A percentile compares a stretch with the other conserved stretches of the same genome.
These are phyloP conservation scores for Alternaria sp. DNA, from an alignment of 2,329 filamentous ascomycete genomes.

Conservation along the genomic window DNA sequence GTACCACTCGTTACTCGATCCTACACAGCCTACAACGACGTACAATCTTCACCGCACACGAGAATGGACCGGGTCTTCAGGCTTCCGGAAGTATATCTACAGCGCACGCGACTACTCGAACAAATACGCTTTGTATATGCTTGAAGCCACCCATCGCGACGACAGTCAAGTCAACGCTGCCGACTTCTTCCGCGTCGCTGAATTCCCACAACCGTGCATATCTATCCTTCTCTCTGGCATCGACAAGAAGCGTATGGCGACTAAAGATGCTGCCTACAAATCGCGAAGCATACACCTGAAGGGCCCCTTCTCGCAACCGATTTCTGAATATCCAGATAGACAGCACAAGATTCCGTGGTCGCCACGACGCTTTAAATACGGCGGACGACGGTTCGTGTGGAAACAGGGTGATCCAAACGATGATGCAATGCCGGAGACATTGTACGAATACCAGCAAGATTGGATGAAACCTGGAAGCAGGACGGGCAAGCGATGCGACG, in stretches of 20 bases:
- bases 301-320: constrained; percentile 44
- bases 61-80: constrained; percentile 47
- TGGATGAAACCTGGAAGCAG: constrained; percentile 48
- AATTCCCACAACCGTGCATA: constrained; percentile 46
- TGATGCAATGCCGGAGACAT: constrained; percentile 52
- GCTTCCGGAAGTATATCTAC: constrained; percentile 48
- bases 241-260: constrained; percentile 39
- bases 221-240: constrained; percentile 46
- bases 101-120: constrained; percentile 48
- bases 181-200: constrained; percentile 48
- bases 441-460: constrained; percentile 47
- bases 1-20: constrained; percentile 46
- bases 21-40: constrained; percentile 41
- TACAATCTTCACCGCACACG: constrained; percentile 50
- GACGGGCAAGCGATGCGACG: constrained; percentile 47
- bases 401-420: constrained; percentile 56
- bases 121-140: constrained; percentile 48
- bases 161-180: constrained; percentile 47
- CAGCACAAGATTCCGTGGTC: constrained; percentile 51
- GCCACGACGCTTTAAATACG: constrained; percentile 49
- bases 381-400: constrained; percentile 53
- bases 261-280: constrained; percentile 45
- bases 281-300: constrained; percentile 46
- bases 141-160: constrained; percentile 44
- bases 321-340: constrained; percentile 49